These are phyloP conservation scores for Fusarium sp. DNA, from an alignment of 2,329 filamentous ascomycete species.

Conservation along the genomic window DNA sequence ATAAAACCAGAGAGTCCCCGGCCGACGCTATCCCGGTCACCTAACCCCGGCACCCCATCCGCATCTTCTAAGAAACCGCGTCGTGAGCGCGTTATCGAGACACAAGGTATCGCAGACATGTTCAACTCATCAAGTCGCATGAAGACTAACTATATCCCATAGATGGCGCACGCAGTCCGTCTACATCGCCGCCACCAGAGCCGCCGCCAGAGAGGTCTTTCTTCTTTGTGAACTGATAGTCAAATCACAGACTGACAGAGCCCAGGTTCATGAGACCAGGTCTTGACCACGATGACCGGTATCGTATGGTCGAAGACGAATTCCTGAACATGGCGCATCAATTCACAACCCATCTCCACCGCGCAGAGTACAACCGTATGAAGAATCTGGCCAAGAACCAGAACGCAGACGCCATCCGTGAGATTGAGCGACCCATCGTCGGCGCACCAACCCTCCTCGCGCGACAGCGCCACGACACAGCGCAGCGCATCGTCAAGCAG, in stretches of 20 bases:
- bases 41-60: conserved; percentile 17
- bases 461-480: conserved; percentile 39
- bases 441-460: conserved; percentile 51
- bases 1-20: conserved; percentile 24
- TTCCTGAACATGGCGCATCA: conserved; percentile 74
- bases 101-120: conserved; percentile 42
- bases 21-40: conserved; percentile 5
- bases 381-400: conserved; percentile 67
- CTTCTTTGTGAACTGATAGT: background rate
- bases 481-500: conserved; percentile 45
- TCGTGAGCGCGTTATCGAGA: conserved; percentile 37
- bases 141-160: background rate
- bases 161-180: conserved; percentile 55
- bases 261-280: conserved; percentile 73
- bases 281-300: conserved; percentile 75
- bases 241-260: background rate
- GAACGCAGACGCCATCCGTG: conserved; percentile 64
- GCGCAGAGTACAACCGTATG: conserved; percentile 79
- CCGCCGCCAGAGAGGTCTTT: conserved; percentile 61
- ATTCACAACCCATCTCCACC: conserved; percentile 81
- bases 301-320: conserved; percentile 88
- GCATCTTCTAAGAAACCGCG: conserved; percentile 31
- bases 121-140: background rate
- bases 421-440: conserved; percentile 66
- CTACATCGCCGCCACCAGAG: conserved; percentile 65